These are phyloP conservation scores for Cordyceps sp. DNA, from an alignment of 2,329 filamentous ascomycete species.

Conservation along the genomic window DNA sequence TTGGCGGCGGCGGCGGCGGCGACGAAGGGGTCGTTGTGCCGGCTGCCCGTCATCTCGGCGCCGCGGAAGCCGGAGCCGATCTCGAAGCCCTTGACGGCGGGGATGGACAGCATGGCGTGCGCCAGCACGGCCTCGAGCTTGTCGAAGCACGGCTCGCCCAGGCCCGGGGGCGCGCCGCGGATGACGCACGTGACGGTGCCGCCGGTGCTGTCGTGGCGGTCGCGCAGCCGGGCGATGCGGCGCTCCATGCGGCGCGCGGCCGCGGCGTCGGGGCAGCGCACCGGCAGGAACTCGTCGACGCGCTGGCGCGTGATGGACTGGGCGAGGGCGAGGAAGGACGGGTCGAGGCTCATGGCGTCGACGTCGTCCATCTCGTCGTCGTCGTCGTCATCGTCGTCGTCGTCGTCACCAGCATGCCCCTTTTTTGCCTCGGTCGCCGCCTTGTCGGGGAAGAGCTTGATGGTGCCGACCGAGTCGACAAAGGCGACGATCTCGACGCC, in stretches of 20 bases:
- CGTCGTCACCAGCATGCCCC: slow-evolving; percentile 13
- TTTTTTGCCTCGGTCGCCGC: no score
- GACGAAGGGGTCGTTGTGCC: slow-evolving; percentile 63
- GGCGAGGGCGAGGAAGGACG: slow-evolving; percentile 60
- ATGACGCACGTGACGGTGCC: slow-evolving; percentile 93
- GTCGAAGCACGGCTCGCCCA: slow-evolving; percentile 90
- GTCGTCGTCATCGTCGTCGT: slow-evolving; percentile 8
- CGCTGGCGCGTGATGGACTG: slow-evolving; percentile 54
- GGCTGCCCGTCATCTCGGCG: slow-evolving; percentile 70
- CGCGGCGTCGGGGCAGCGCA: slow-evolving; percentile 63
- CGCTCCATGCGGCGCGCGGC: slow-evolving; percentile 58
- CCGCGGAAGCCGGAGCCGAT: slow-evolving; percentile 86
- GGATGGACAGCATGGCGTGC: slow-evolving; percentile 90
- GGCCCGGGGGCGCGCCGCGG: slow-evolving; percentile 64
- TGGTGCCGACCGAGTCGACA: slow-evolving; percentile 63
- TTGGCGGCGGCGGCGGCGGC: slow-evolving; percentile 22
- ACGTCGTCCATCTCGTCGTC: not conserved
- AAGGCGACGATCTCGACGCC: slow-evolving; percentile 86
- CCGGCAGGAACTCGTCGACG: slow-evolving; percentile 73
- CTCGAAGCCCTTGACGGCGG: slow-evolving; percentile 90
- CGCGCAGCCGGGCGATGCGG: slow-evolving; percentile 60
- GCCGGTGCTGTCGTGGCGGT: slow-evolving; percentile 75
- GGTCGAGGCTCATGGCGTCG: slow-evolving; percentile 52
- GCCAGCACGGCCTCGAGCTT: slow-evolving; percentile 85
- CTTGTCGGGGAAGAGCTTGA: slow-evolving; percentile 16